Evolutionary conservation across 2,329 filamentous ascomycete genomes (phyloP).

Genomic region (Claviceps spartinae): DNA sequence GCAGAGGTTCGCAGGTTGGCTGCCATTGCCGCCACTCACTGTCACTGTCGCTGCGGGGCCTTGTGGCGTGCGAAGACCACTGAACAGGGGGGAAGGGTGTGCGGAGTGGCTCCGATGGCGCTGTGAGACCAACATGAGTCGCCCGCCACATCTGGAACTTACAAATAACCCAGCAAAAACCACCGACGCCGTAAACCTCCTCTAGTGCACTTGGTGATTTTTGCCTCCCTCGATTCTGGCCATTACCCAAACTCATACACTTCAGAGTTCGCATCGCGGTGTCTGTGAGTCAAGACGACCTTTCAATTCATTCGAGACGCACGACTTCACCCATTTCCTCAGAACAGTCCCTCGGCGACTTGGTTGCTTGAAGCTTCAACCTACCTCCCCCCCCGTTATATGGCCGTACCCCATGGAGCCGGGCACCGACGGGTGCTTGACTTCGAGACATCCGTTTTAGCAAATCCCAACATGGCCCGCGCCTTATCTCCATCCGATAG

Average conservation of each 20-base stretch:
- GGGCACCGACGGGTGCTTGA: constrained; percentile 17
- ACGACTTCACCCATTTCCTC: not conserved
- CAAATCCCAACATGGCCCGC: constrained; percentile 25
- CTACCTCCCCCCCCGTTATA: constrained; percentile 9
- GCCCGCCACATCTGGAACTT: not conserved
- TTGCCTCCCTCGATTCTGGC: not conserved
- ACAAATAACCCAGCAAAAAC: constrained; percentile 1
- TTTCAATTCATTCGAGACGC: not conserved
- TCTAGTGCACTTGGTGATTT: not conserved
- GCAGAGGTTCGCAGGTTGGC: no score
- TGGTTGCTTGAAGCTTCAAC: not conserved
- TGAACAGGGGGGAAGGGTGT: no score
- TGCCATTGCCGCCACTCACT: no score
- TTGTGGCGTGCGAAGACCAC: no score
- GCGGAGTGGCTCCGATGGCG: no score
- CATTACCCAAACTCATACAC: not conserved
- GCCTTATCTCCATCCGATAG: constrained; percentile 24
- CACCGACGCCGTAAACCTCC: constrained; percentile 1
- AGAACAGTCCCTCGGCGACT: not conserved
- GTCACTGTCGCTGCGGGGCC: no score
- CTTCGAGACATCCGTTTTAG: constrained; percentile 21
- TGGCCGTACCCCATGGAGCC: constrained; percentile 15
- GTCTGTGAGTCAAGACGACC: no score
- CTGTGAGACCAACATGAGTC: no score
- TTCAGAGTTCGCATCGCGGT: not conserved